These are phyloP conservation scores for Lepidium africanum DNA, from an alignment of 345 rosid species.

Conservation along the genomic window DNA sequence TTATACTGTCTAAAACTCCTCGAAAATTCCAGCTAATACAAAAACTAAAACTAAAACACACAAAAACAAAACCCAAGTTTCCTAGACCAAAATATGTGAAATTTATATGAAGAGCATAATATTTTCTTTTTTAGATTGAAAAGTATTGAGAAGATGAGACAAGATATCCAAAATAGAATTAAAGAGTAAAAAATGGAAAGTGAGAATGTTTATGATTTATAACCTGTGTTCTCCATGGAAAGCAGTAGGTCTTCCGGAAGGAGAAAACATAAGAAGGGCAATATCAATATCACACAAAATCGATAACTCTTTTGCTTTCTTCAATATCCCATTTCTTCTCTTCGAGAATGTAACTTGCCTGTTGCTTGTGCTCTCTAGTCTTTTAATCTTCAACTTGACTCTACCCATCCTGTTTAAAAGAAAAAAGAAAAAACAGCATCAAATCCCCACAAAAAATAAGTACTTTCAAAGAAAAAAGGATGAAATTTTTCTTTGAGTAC, in stretches of 20 bases:
- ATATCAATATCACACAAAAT: constrained; percentile 80
- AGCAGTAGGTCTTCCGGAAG: constrained; percentile 61
- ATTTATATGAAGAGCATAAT: background rate
- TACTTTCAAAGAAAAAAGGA: background rate
- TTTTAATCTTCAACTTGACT: constrained; percentile 79
- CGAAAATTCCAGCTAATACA: background rate
- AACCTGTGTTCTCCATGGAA: constrained; percentile 78
- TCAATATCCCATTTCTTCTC: constrained; percentile 73
- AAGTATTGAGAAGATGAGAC: background rate
- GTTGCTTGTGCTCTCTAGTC: constrained; percentile 67
- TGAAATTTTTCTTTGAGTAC: background rate
- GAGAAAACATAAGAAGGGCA: constrained; percentile 87
- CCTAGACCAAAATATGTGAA: background rate
- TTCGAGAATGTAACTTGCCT: constrained; percentile 81
- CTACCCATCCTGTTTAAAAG: constrained; percentile 59
- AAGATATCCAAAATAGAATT: background rate
- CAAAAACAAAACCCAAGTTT: background rate
- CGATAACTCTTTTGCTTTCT: constrained; percentile 86
- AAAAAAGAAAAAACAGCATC: background rate
- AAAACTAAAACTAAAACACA: no score
- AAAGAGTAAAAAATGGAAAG: background rate
- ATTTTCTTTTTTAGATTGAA: background rate
- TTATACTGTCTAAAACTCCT: background rate
- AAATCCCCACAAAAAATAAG: background rate
- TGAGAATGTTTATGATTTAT: background rate